A percentile compares a stretch with the other conserved stretches of the same genome.
phyloP scores from a whole-genome alignment of 1,139 yeast genomes.

The Pichia sp. region DNA sequence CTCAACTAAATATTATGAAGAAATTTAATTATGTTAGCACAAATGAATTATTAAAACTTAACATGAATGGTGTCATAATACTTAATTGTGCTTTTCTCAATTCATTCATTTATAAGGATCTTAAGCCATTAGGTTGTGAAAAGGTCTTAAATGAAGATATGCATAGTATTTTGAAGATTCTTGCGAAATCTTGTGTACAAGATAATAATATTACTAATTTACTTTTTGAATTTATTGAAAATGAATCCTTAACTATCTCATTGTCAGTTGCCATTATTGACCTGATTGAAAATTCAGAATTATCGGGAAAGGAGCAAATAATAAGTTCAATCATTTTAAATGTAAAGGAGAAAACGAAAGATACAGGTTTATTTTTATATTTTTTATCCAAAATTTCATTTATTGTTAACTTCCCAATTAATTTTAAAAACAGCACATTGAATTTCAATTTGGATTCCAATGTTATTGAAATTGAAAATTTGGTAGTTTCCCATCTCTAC shows the following conservation, averaged over 20 bases:
- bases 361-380: slow-evolving; percentile 26
- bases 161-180: neutral
- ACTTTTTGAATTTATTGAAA: slow-evolving; percentile 11
- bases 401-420: slow-evolving; percentile 22
- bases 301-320: slow-evolving; percentile 11
- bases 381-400: slow-evolving; percentile 25
- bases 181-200: slow-evolving; percentile 1
- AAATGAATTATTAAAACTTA: neutral
- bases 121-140: neutral
- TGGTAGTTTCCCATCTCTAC: slow-evolving; percentile 22
- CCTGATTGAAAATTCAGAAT: slow-evolving; percentile 12
- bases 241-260: slow-evolving; percentile 22
- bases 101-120: neutral
- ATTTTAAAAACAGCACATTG: slow-evolving; percentile 18
- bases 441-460: slow-evolving; percentile 15
- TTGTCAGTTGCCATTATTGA: slow-evolving; percentile 16
- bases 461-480: slow-evolving; percentile 9
- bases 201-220: neutral
- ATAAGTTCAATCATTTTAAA: slow-evolving; percentile 21
- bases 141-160: neutral
- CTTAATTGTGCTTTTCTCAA: neutral
- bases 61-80: neutral
- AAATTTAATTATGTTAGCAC: slow-evolving; percentile 1
- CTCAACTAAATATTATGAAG: neutral
- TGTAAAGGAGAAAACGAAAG: slow-evolving; percentile 20